Conservation (phyloP, 2,329 filamentous ascomycete species). For the Sphaerulina vaccinii region DNA sequence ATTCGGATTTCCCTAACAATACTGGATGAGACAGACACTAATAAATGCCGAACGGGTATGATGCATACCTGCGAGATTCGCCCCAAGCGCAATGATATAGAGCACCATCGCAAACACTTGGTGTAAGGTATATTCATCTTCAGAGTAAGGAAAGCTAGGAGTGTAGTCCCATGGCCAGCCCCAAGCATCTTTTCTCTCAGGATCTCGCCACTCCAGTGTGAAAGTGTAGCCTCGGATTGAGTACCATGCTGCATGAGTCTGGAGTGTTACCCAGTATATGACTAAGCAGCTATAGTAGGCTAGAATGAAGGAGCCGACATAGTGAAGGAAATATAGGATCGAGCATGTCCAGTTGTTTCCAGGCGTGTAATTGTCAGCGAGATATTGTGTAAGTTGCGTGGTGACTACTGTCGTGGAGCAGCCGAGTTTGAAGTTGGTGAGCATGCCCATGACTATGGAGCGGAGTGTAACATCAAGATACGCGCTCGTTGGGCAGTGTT, state of each 20-base stretch:
- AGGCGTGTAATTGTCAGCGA: background rate
- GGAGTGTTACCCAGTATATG: background rate
- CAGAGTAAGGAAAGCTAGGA: no score
- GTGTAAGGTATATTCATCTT: no score
- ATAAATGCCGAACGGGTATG: no score
- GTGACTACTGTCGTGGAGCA: background rate
- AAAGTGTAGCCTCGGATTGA: background rate
- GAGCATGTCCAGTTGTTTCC: background rate
- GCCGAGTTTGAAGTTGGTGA: background rate
- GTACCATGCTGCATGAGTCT: background rate
- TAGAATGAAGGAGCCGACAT: background rate
- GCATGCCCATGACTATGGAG: background rate
- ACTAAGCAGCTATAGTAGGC: background rate
- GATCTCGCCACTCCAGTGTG: no score
- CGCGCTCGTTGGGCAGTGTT: background rate
- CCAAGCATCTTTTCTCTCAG: no score
- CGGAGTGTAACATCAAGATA: background rate
- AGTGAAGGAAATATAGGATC: background rate
- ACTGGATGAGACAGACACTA: no score
- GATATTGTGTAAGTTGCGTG: background rate
- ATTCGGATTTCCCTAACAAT: no score
- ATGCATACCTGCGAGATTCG: no score
- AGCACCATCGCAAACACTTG: no score
- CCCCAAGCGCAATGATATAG: no score
- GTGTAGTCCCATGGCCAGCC: no score